Evolutionary conservation across 306 rosid species (phyloP), one percentile per base, ranked within the genome.

Genomic region (Prunus fruticosa): DNA sequence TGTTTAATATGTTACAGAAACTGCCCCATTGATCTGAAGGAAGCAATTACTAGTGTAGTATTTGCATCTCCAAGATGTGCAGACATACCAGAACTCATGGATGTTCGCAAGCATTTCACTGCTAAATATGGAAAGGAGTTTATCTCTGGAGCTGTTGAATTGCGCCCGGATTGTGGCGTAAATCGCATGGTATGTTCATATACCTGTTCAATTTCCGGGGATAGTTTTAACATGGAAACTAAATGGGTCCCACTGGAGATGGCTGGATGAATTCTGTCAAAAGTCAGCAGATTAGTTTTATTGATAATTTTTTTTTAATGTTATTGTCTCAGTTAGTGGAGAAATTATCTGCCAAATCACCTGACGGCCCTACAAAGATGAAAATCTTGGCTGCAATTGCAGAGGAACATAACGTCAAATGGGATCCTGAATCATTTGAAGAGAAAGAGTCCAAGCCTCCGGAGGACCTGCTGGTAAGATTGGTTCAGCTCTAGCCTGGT

Each of bases 161-260:
- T 92, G 81, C 99, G 98, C 53, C 98, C 99, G 11, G 96, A 96
- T 72, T 92, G 98, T 83, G 98, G 99, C 28, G 99, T 92, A 57
- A 87, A 86, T 83, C 97, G 97, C 74, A 72, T 91, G 99, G 99
- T 86, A 82, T 79, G 88, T 85, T 78, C 82, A 60, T 69, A 10
- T 13, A 19, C 54, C 10, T 4, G 74, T 86, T 47, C 76, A 49
- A 67, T 61, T 67, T 58, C 66, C 30, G 9, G 34, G 47, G 61
- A 73, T 73, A 62, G 46, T 56, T 72, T 68, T 70, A 3, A 61
- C 19, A 6, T 81, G 20, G 32, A 63, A 47, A 19, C 43, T 66
- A 61, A 23, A 61, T 2, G 20, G 50, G n/a, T 34, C 32, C 20
- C 57, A 28, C 43, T 50, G 41, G 12, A 22, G 56, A 72, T 30